Evolutionary conservation across 1,139 yeast species (phyloP).

Genomic region (Suhomyces maxii): DNA sequence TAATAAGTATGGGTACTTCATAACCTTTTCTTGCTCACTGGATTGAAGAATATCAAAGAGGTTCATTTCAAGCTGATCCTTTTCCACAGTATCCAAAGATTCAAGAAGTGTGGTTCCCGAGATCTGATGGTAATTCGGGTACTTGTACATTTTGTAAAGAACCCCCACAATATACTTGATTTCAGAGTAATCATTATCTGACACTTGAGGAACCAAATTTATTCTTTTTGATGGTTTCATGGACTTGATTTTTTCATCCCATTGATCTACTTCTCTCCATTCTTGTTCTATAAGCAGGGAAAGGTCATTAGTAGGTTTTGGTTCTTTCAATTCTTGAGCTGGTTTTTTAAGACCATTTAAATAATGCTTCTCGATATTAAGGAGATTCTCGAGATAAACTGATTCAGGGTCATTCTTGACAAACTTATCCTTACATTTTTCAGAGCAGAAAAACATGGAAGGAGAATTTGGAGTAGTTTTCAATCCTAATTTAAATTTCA

Average conservation of each 20-base stretch:
- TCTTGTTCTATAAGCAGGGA: slow-evolving; percentile 20
- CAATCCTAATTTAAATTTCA: slow-evolving; percentile 35
- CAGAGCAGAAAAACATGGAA: slow-evolving; percentile 55
- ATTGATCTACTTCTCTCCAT: slow-evolving; percentile 31
- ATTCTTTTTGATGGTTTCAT: slow-evolving; percentile 31
- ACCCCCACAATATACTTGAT: slow-evolving; percentile 36
- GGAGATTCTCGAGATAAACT: slow-evolving; percentile 23
- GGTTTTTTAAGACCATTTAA: slow-evolving; percentile 24
- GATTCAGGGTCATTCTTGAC: slow-evolving; percentile 21
- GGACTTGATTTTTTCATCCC: slow-evolving; percentile 35
- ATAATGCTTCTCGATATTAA: slow-evolving; percentile 29
- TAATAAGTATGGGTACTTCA: slow-evolving; percentile 50
- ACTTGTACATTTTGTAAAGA: slow-evolving; percentile 26
- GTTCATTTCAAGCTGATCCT: slow-evolving; percentile 21
- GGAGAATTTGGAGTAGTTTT: slow-evolving; percentile 5
- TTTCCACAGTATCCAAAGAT: slow-evolving; percentile 14
- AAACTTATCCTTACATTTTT: slow-evolving; percentile 43
- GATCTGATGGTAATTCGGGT: slow-evolving; percentile 5
- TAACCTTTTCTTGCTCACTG: slow-evolving; percentile 52
- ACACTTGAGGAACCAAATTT: slow-evolving; percentile 32
- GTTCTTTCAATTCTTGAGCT: slow-evolving; percentile 19
- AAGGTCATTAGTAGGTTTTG: slow-evolving; percentile 26
- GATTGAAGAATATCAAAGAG: slow-evolving; percentile 54
- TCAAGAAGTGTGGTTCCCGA: background rate
- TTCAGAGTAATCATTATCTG: slow-evolving; percentile 41